phyloP scores from a whole-genome alignment of 2,329 filamentous ascomycete species.

The Fusarium sp. region DNA sequence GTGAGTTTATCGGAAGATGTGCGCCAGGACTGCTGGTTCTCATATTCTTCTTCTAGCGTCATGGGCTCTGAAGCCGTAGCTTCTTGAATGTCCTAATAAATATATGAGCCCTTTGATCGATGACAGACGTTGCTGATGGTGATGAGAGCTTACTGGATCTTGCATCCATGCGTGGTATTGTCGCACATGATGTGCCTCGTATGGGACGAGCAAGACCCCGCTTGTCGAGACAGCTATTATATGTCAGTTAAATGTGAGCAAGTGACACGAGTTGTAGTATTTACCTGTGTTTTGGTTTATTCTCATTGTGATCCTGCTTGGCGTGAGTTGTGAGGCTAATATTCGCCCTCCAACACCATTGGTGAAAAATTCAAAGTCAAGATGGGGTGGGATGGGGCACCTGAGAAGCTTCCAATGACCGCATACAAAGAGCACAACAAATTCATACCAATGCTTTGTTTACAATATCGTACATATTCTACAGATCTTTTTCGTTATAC shows the following conservation, averaged over 20 bases:
- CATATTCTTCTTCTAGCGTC: constrained; percentile 84
- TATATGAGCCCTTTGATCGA: not conserved
- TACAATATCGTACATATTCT: constrained; percentile 40
- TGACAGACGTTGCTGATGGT: too few species aligned
- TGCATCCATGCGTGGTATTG: constrained; percentile 95
- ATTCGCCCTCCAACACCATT: constrained; percentile 16
- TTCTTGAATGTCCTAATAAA: constrained; percentile 78
- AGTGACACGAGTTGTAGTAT: not conserved
- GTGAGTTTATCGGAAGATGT: constrained; percentile 88
- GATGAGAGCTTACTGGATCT: constrained; percentile 69
- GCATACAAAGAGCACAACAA: not conserved
- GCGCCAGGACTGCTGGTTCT: constrained; percentile 92
- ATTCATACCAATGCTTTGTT: constrained; percentile 1
- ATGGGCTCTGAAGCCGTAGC: constrained; percentile 92
- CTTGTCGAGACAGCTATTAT: constrained; percentile 75
- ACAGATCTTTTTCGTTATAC: constrained; percentile 17
- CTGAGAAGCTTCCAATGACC: not conserved
- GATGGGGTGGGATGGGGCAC: constrained; percentile 22
- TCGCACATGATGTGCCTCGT: constrained; percentile 84
- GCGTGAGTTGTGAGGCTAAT: constrained; percentile 27
- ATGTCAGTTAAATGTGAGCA: not conserved
- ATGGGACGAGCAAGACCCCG: constrained; percentile 83
- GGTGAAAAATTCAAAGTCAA: constrained; percentile 24
- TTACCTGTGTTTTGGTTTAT: constrained; percentile 62
- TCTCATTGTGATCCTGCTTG: constrained; percentile 55